phyloP scores from a whole-genome alignment of 2,329 filamentous ascomycete genomes.

The Penicillium vulpinum region DNA sequence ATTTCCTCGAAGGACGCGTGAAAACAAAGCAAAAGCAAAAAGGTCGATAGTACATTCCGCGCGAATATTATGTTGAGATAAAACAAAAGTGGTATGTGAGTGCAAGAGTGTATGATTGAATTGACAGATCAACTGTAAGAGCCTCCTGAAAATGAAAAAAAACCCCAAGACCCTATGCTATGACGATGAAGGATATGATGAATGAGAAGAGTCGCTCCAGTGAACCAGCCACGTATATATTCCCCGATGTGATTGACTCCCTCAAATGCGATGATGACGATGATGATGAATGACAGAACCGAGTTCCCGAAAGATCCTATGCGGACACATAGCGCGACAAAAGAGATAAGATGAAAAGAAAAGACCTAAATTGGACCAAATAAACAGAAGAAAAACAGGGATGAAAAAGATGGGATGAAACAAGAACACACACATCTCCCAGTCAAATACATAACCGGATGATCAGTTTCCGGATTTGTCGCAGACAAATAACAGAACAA shows the following conservation, averaged over 20 bases:
- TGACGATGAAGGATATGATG: conserved; percentile 5
- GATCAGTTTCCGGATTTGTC: not conserved
- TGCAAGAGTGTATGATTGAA: not conserved
- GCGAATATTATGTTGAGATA: not conserved
- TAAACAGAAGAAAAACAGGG: not conserved
- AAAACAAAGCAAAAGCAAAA: too few relatives aligned
- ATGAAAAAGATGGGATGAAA: not conserved
- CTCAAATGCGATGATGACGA: conserved; percentile 23
- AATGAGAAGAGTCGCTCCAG: conserved; percentile 12
- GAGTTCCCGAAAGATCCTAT: not conserved
- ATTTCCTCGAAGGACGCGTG: too few relatives aligned
- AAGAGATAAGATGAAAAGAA: conserved; percentile 11
- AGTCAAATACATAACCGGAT: conserved; percentile 3
- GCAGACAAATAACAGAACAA: not conserved
- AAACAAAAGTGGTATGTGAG: not conserved
- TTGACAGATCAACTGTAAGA: conserved; percentile 5
- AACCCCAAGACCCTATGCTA: conserved; percentile 5
- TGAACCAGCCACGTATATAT: conserved; percentile 25
- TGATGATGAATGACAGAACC: conserved; percentile 9
- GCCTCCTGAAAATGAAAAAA: conserved; percentile 3
- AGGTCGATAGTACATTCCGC: not conserved
- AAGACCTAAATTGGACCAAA: not conserved
- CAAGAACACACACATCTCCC: not conserved
- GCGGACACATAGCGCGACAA: conserved; percentile 9
- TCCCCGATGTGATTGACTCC: conserved; percentile 23